Evolutionary conservation across 345 rosid species (phyloP).

Genomic region (Melaleuca alternifolia): DNA sequence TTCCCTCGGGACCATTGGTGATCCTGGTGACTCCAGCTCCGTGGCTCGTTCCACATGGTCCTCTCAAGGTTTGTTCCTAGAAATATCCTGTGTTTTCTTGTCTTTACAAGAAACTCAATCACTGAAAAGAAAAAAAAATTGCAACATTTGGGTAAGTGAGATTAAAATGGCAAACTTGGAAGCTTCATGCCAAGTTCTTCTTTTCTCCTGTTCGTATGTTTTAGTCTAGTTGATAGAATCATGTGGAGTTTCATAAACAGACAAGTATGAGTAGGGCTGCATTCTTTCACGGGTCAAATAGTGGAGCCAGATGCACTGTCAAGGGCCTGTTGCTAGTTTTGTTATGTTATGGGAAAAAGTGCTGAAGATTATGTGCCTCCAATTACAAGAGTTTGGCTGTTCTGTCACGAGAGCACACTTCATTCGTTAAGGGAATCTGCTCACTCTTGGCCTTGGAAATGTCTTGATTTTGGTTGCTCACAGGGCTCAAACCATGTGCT

Average conservation of each 20-base stretch:
- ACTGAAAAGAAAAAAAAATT: background rate
- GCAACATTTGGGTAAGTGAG: background rate
- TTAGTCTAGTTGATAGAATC: background rate
- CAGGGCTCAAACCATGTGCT: background rate
- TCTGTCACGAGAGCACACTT: constrained; percentile 37
- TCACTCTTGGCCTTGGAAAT: background rate
- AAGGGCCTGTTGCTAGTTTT: background rate
- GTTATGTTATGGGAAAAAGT: background rate
- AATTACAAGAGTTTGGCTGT: constrained; percentile 28
- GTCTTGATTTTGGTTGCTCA: background rate
- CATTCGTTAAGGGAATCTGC: constrained; percentile 10
- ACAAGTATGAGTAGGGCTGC: constrained; percentile 10
- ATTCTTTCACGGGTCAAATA: constrained; percentile 15
- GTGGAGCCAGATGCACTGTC: constrained; percentile 4
- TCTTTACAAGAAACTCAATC: background rate
- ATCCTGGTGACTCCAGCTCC: constrained; percentile 46
- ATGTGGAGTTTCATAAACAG: constrained; percentile 15
- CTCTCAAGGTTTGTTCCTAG: constrained; percentile 39
- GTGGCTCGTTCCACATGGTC: constrained; percentile 50
- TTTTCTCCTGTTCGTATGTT: background rate
- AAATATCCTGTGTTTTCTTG: background rate
- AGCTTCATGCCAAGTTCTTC: background rate
- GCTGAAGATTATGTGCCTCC: constrained; percentile 20
- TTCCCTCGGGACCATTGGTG: constrained; percentile 25
- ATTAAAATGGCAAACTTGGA: background rate